Evolutionary conservation across 164 flowering plant genomes (phyloP), one percentile per base, ranked within the genome.

Genomic region (Sextonia rubra): DNA sequence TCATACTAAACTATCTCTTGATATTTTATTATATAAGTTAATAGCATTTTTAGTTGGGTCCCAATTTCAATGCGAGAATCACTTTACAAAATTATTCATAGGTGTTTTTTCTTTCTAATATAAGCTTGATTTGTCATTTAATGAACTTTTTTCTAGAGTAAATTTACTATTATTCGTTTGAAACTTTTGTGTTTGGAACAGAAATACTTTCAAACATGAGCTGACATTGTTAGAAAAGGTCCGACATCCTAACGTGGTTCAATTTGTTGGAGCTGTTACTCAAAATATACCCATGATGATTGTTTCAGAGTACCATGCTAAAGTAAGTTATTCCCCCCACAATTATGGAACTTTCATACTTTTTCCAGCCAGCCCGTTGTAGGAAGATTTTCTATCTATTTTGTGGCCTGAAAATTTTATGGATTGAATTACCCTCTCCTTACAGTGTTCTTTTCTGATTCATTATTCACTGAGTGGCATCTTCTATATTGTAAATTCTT

Each of bases 231-330:
- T 91, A 67, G 97, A 89, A 73, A 91, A 87, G 81, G 94, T 89
- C 27, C 85, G 99, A 60, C 99, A 95, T 85, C 99, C 99, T 37
- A 91, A 96, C 77, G 90, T 91, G 22, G 88, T 96, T 75, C 99
- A 96, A 77, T 96, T 96, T 88, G 97, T 96, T 78, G 99, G 99
- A 78, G 99, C 97, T 80, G 98, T 93, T 74, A 96, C 99, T 70
- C 99, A 96, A 83, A 93, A 93, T 78, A 74, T 88, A 29, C 98
- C 99, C 47, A 89, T 96, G 98, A 96, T 93, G 99, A 93, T 95
- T 76, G 97, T 93, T 73, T 80, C 82, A 29, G 99, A 95, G 82
- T 89, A 88, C 77, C 93, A 90, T 81, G 80, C 91, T 73, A 89
- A 86, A 80, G 99, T 93, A 88, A 85, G 82, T 23, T 29, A 18